These are phyloP conservation scores for Scorias spongiosa DNA, from an alignment of 2,329 filamentous ascomycete species.

Conservation along the genomic window DNA sequence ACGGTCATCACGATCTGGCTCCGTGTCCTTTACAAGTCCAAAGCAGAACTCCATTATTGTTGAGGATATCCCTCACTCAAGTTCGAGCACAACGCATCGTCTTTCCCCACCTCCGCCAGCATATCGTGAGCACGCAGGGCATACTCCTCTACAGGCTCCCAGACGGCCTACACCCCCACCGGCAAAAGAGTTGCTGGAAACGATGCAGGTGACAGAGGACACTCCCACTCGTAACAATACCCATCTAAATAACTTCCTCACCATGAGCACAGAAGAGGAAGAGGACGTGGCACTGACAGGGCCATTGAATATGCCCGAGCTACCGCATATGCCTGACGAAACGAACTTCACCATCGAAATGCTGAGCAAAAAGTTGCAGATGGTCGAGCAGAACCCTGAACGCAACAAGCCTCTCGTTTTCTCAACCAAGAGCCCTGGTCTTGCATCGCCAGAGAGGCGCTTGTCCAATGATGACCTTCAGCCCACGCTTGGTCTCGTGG, in stretches of 20 bases:
- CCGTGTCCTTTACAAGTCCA: constrained; percentile 9
- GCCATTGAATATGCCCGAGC: constrained; percentile 21
- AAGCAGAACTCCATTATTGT: constrained; percentile 9
- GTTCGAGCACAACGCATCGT: constrained; percentile 6
- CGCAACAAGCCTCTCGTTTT: constrained; percentile 17
- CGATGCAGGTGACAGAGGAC: constrained; percentile 17
- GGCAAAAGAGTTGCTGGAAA: constrained; percentile 7
- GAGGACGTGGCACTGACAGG: constrained; percentile 19
- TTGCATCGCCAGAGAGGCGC: constrained; percentile 3
- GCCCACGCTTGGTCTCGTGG: neutral
- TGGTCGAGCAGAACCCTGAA: constrained; percentile 20
- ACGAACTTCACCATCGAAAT: constrained; percentile 22
- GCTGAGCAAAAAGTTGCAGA: constrained; percentile 16
- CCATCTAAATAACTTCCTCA: constrained; percentile 17
- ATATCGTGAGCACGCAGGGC: constrained; percentile 18
- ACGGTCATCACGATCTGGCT: constrained; percentile 1
- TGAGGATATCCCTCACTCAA: constrained; percentile 17
- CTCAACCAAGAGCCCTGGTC: constrained; percentile 13
- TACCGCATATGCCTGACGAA: constrained; percentile 18
- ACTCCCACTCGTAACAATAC: constrained; percentile 23
- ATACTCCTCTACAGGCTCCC: constrained; percentile 19
- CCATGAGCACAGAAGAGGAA: constrained; percentile 14
- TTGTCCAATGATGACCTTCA: neutral
- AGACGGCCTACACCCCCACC: constrained; percentile 15
- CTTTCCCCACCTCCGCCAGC: constrained; percentile 18